Percentiles rank a stretch among this genome's conserved stretches.
Evolutionary conservation across 345 rosid genomes (phyloP).

Genomic region (Rhodomyrtus tomentosa): DNA sequence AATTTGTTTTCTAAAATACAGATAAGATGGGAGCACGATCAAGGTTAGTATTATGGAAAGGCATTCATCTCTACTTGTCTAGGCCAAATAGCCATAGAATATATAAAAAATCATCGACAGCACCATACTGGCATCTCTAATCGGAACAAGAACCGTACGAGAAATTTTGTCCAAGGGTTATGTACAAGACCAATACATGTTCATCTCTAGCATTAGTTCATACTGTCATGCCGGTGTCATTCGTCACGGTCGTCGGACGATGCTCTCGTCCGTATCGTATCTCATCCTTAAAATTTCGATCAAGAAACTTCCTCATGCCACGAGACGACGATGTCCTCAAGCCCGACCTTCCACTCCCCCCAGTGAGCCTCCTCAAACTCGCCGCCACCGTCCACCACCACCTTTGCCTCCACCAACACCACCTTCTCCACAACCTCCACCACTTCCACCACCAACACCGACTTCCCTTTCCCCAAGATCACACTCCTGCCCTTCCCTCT

Average conservation of each 20-base stretch:
- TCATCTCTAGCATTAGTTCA: neutral
- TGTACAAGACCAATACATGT: neutral
- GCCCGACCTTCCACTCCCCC: conserved; percentile 23
- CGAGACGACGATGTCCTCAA: conserved; percentile 17
- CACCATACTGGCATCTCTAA: neutral
- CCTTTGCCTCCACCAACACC: conserved; percentile 25
- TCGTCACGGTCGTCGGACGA: too few species aligned
- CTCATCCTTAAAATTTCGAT: neutral
- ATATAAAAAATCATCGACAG: neutral
- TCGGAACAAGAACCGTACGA: neutral
- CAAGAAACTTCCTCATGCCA: conserved; percentile 9
- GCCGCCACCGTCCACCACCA: conserved; percentile 11
- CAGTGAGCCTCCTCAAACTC: conserved; percentile 25
- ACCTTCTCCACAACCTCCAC: conserved; percentile 15
- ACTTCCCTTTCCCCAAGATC: conserved; percentile 19
- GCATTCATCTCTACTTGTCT: neutral
- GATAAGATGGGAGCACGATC: neutral
- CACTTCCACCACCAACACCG: conserved; percentile 19
- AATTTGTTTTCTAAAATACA: too few species aligned
- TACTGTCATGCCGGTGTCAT: neutral
- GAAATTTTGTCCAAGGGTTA: neutral
- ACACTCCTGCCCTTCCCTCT: conserved; percentile 18
- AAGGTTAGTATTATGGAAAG: neutral
- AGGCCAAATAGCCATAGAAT: neutral
- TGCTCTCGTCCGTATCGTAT: neutral